Evolutionary conservation across 495 filamentous ascomycete species (phyloP).

Genomic region (Mytilinidion resinicola): DNA sequence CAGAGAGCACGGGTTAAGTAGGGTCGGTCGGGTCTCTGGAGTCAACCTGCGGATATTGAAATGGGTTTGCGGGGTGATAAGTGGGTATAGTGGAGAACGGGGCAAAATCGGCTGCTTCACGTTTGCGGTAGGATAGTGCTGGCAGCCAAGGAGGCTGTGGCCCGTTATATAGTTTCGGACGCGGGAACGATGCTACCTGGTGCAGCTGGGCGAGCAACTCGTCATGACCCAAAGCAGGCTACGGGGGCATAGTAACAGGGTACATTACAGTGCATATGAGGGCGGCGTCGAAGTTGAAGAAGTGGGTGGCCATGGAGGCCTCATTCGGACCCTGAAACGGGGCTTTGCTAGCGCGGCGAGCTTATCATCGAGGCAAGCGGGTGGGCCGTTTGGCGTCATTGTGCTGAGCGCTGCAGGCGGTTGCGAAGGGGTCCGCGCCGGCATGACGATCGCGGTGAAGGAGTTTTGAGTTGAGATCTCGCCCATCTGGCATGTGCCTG

Average conservation of each 20-base stretch:
- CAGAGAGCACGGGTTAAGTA: background rate
- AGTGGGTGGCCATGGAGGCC: background rate
- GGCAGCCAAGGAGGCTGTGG: no score
- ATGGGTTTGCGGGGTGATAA: background rate
- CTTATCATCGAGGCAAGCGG: constrained; percentile 9
- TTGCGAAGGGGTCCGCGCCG: background rate
- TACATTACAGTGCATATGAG: no score
- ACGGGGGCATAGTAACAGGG: no score
- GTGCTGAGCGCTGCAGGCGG: background rate
- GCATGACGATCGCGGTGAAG: background rate
- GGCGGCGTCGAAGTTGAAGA: no score
- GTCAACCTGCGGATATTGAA: no score
- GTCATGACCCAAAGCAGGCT: no score
- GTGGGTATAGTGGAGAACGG: constrained; percentile 10
- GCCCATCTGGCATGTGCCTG: background rate
- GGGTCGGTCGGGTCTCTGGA: no score
- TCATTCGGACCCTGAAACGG: constrained; percentile 8
- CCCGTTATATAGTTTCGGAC: no score
- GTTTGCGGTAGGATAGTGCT: no score
- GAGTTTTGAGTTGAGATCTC: background rate
- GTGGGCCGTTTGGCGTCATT: constrained; percentile 10
- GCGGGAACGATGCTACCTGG: no score
- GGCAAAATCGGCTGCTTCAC: background rate
- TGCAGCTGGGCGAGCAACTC: no score
- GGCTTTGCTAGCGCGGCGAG: constrained; percentile 5